These are phyloP conservation scores for Grosmannia serpens DNA, from an alignment of 2,329 filamentous ascomycete genomes.

Conservation along the genomic window DNA sequence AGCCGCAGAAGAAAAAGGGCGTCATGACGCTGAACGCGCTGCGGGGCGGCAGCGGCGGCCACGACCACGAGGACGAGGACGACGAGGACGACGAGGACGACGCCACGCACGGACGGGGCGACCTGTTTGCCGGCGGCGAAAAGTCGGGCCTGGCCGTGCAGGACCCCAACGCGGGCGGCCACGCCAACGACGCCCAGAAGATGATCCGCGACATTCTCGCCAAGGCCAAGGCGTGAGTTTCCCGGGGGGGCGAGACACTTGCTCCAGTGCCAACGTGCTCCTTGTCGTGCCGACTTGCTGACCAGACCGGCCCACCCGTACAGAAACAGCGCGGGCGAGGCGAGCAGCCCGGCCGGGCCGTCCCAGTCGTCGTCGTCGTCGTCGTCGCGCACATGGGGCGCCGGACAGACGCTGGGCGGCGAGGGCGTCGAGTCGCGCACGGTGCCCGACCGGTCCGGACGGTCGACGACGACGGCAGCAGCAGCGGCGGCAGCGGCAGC, in stretches of 20 bases:
- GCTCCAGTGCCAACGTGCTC: too few relatives aligned
- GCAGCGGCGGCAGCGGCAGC: constrained; percentile 3
- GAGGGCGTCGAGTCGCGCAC: constrained; percentile 60
- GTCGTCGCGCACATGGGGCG: constrained; percentile 50
- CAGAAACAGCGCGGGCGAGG: not conserved
- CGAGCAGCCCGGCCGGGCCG: constrained; percentile 25
- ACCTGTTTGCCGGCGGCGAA: constrained; percentile 75
- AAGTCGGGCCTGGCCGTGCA: constrained; percentile 65
- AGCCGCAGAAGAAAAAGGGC: constrained; percentile 43
- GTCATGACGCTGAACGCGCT: constrained; percentile 49
- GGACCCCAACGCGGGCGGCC: constrained; percentile 32
- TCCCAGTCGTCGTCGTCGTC: constrained; percentile 27
- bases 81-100: constrained; percentile 45
- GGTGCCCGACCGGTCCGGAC: constrained; percentile 49
- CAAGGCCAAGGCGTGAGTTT: constrained; percentile 48
- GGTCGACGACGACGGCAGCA: constrained; percentile 3
- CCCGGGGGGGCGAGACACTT: too few relatives aligned
- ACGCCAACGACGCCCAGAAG: constrained; percentile 36
- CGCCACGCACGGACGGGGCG: constrained; percentile 47
- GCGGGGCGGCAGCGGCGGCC: constrained; percentile 30
- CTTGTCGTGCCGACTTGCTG: too few relatives aligned
- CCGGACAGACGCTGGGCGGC: constrained; percentile 66
- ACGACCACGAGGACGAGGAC: constrained; percentile 46
- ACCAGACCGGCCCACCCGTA: too few relatives aligned
- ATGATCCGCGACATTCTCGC: constrained; percentile 53